Conservation (phyloP, 148 eudicot genomes). For the Suaeda aralocaspica region DNA sequence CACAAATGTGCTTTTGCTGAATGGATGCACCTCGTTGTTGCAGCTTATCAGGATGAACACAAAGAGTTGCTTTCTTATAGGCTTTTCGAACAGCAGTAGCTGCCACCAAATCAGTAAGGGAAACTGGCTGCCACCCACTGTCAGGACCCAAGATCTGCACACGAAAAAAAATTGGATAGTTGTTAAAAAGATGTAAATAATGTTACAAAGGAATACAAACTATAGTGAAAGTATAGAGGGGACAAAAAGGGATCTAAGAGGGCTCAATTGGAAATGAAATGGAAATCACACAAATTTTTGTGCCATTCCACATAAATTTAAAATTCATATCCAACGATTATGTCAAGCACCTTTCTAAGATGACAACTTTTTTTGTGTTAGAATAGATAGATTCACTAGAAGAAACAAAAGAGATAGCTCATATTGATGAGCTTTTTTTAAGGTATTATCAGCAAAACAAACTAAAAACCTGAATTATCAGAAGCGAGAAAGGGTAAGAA, state of each 20-base stretch:
- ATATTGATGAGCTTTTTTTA: not conserved
- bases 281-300: not conserved
- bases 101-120: constrained; percentile 74
- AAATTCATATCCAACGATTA: too few relatives aligned
- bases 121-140: constrained; percentile 88
- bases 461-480: not conserved
- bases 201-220: not conserved
- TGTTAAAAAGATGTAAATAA: not conserved
- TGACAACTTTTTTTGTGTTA: too few relatives aligned
- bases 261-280: not conserved
- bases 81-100: constrained; percentile 87
- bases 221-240: not conserved
- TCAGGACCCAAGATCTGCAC: constrained; percentile 78
- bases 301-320: not conserved
- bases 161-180: not conserved
- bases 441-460: not conserved
- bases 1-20: constrained; percentile 93
- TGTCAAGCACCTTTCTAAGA: not conserved
- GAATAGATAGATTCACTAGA: not conserved
- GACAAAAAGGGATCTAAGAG: not conserved
- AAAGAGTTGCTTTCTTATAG: constrained; percentile 85
- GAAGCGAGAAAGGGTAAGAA: not conserved
- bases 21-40: constrained; percentile 92
- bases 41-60: constrained; percentile 96
- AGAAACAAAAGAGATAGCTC: not conserved